A percentile compares a stretch with the other conserved stretches of the same genome.
Conservation (phyloP, 768 basidiomycete genomes). For the Tylopilus subfusipes region DNA sequence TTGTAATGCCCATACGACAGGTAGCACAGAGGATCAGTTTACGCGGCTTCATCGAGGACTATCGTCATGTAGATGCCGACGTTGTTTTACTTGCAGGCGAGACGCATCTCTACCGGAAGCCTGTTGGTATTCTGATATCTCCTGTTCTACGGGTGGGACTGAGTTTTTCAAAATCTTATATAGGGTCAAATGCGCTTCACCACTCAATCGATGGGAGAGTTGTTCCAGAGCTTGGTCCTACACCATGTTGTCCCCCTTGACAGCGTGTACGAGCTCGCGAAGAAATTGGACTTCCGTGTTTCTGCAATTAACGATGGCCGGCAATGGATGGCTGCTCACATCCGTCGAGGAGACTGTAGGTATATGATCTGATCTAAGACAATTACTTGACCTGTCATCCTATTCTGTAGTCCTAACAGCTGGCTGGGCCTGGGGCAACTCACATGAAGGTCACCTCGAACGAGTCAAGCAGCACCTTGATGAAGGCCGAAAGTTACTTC, state of each 20-base stretch:
- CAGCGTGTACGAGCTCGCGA: constrained; percentile 23
- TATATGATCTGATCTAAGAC: background rate
- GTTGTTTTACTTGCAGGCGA: constrained; percentile 40
- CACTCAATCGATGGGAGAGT: constrained; percentile 13
- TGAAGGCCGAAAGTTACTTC: constrained; percentile 28
- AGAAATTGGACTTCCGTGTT: constrained; percentile 21
- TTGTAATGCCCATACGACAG: constrained; percentile 34
- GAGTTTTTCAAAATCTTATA: background rate
- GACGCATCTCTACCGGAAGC: constrained; percentile 31
- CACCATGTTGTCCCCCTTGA: constrained; percentile 25
- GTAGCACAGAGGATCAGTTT: constrained; percentile 32
- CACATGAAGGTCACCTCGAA: constrained; percentile 31
- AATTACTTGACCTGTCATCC: background rate
- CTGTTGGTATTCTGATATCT: constrained; percentile 13
- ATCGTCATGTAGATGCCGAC: constrained; percentile 28
- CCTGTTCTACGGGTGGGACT: background rate
- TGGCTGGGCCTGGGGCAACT: constrained; percentile 34
- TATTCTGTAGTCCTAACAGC: constrained; percentile 20
- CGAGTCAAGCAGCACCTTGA: constrained; percentile 32
- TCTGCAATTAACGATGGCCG: constrained; percentile 26
- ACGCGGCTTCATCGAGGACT: constrained; percentile 39
- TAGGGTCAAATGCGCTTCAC: constrained; percentile 30
- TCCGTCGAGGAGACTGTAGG: constrained; percentile 40
- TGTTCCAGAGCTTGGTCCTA: constrained; percentile 23
- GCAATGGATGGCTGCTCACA: constrained; percentile 37